phyloP scores from a whole-genome alignment of 164 flowering plant species.

The Vitis rotundifolia region DNA sequence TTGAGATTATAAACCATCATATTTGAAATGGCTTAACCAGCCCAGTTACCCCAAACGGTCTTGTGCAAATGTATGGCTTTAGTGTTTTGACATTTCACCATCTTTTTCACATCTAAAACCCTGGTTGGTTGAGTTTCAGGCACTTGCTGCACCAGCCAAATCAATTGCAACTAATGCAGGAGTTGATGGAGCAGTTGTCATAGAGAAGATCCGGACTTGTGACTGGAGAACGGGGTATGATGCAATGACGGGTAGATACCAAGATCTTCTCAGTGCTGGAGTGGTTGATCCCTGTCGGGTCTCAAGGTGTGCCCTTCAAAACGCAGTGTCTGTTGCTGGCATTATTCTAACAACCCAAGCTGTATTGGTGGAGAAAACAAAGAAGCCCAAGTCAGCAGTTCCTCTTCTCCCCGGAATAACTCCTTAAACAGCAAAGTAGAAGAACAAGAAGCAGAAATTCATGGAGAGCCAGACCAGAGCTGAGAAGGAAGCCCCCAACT shows the following conservation, averaged over 20 bases:
- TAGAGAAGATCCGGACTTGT: slow-evolving; percentile 49
- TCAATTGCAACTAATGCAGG: slow-evolving; percentile 88
- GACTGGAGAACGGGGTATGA: slow-evolving; percentile 80
- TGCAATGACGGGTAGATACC: slow-evolving; percentile 73
- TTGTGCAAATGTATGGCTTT: no score
- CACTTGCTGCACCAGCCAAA: slow-evolving; percentile 80
- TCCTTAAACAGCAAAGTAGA: slow-evolving; percentile 23
- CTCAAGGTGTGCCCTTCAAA: slow-evolving; percentile 79
- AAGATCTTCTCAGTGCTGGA: slow-evolving; percentile 77
- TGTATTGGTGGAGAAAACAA: slow-evolving; percentile 67
- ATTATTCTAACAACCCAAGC: slow-evolving; percentile 85
- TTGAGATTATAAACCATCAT: no score
- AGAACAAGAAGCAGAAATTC: neutral
- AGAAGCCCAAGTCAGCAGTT: slow-evolving; percentile 55
- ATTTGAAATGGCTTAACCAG: no score
- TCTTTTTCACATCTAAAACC: no score
- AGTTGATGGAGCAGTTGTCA: slow-evolving; percentile 74
- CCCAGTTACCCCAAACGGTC: no score
- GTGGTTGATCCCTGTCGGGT: slow-evolving; percentile 84
- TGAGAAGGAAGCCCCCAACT: neutral
- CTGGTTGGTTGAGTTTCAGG: slow-evolving; percentile 41
- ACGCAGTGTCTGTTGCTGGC: slow-evolving; percentile 84
- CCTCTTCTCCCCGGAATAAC: slow-evolving; percentile 83
- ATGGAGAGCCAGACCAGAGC: neutral
- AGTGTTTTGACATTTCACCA: no score